Percentiles rank a stretch among this genome's conserved stretches.
Evolutionary conservation across 495 filamentous ascomycete genomes (phyloP).

Genomic region (Pyrenula massariospora): DNA sequence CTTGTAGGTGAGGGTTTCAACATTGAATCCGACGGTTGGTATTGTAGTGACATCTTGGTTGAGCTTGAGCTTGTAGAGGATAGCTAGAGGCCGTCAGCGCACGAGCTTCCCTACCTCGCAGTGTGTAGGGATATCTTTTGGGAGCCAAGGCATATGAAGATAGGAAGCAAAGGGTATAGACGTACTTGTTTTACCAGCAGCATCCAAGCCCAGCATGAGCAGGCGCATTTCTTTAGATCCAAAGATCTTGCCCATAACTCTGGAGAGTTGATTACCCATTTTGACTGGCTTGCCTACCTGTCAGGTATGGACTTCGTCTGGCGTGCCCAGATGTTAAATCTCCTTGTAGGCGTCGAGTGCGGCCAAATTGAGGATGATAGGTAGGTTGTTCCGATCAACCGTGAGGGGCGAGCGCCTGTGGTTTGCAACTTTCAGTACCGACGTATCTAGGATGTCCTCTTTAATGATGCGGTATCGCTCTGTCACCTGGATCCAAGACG

Average conservation of each 20-base stretch:
- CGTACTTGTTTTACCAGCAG: slow-evolving; percentile 92
- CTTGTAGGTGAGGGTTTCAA: slow-evolving; percentile 98
- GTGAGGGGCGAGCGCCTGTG: no score
- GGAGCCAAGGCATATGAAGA: not conserved
- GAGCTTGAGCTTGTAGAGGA: slow-evolving; percentile 99
- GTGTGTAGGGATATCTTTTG: no score
- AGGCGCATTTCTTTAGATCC: slow-evolving; percentile 98
- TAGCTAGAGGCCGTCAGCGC: slow-evolving; percentile 39
- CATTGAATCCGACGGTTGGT: slow-evolving; percentile 97
- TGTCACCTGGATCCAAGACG: no score
- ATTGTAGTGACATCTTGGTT: slow-evolving; percentile 99
- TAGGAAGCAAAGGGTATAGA: slow-evolving; percentile 2
- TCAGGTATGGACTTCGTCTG: no score
- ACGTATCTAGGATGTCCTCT: no score
- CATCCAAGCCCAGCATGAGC: slow-evolving; percentile 94
- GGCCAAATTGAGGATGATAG: no score
- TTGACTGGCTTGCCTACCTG: no score
- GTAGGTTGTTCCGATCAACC: no score
- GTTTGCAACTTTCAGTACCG: no score
- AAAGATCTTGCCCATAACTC: slow-evolving; percentile 94
- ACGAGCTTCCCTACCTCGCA: slow-evolving; percentile 1
- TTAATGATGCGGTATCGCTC: no score
- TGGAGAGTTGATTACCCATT: slow-evolving; percentile 76
- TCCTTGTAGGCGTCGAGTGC: no score
- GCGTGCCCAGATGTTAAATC: not conserved